Conservation (phyloP, 371 early-diverging fungal species). For the Nematocida sp. region DNA sequence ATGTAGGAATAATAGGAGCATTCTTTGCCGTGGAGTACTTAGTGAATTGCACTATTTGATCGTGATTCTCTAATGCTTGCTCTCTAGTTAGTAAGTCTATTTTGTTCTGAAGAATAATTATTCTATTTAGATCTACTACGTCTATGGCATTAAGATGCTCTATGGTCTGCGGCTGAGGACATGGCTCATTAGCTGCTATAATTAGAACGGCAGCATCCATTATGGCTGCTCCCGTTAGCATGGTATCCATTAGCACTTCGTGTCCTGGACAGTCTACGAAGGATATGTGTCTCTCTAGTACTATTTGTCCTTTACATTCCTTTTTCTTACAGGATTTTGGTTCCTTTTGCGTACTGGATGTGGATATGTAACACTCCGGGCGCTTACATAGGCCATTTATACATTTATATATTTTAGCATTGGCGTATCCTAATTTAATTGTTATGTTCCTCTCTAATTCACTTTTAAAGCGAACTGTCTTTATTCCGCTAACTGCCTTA, state of each 20-base stretch:
- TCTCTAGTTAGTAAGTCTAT: conserved; percentile 92
- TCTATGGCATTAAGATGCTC: conserved; percentile 99
- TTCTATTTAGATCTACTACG: conserved; percentile 93
- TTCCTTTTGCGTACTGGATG: conserved; percentile 65
- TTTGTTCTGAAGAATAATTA: conserved; percentile 99
- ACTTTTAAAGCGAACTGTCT: conserved; percentile 96
- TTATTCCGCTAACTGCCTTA: conserved; percentile 94
- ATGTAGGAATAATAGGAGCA: conserved; percentile 96
- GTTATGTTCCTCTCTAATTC: conserved; percentile 99
- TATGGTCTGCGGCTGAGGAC: conserved; percentile 98
- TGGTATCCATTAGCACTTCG: conserved; percentile 99
- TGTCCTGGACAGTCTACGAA: conserved; percentile 99
- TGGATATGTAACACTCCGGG: conserved; percentile 64
- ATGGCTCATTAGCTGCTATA: conserved; percentile 97
- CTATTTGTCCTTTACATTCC: conserved; percentile 73
- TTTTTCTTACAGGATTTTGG: conserved; percentile 83
- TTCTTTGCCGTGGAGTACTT: conserved; percentile 79
- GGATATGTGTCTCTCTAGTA: conserved; percentile 78
- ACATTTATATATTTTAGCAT: conserved; percentile 79
- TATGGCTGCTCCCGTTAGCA: conserved; percentile 98
- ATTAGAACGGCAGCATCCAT: conserved; percentile 99
- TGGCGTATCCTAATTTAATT: conserved; percentile 99
- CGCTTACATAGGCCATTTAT: conserved; percentile 58
- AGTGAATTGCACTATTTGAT: conserved; percentile 84
- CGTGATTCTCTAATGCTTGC: conserved; percentile 85